These are phyloP conservation scores for Penicillium sp. DNA, from an alignment of 2,329 filamentous ascomycete species.

Conservation along the genomic window DNA sequence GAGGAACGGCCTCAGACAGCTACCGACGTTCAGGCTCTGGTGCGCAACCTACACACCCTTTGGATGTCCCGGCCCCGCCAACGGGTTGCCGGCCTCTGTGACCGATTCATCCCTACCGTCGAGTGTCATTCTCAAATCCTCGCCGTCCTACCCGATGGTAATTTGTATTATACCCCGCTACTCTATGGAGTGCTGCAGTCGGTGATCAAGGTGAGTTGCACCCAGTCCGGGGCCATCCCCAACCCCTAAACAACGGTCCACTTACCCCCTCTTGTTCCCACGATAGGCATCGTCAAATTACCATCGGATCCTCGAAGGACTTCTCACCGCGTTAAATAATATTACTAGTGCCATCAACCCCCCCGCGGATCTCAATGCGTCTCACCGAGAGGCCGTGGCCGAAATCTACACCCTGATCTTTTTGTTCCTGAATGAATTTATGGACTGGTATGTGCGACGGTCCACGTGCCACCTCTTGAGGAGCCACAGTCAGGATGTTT, in stretches of 20 bases:
- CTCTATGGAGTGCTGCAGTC: constrained; percentile 39
- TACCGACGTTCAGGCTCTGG: constrained; percentile 29
- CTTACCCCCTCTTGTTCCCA: neutral
- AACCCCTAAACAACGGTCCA: neutral
- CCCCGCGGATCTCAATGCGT: constrained; percentile 12
- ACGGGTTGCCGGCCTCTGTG: constrained; percentile 28
- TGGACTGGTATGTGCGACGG: constrained; percentile 38
- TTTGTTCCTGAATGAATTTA: constrained; percentile 38
- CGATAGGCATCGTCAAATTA: constrained; percentile 36
- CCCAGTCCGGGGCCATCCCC: neutral
- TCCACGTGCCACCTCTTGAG: constrained; percentile 36
- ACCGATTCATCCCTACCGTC: constrained; percentile 30
- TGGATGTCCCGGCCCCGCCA: constrained; percentile 31
- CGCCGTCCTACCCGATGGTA: constrained; percentile 26
- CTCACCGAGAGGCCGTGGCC: constrained; percentile 23
- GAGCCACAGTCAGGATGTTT: constrained; percentile 36
- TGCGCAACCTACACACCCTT: constrained; percentile 27
- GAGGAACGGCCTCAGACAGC: constrained; percentile 29
- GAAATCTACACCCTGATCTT: constrained; percentile 37
- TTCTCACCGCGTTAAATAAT: constrained; percentile 32
- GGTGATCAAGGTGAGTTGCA: constrained; percentile 33
- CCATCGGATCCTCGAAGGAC: constrained; percentile 35
- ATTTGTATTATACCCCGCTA: constrained; percentile 30
- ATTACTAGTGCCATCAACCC: constrained; percentile 32
- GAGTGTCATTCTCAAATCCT: constrained; percentile 29